Evolutionary conservation across 768 basidiomycete species (phyloP), one percentile per base, ranked within the genome.

Genomic region (Plicaturopsis crispa): DNA sequence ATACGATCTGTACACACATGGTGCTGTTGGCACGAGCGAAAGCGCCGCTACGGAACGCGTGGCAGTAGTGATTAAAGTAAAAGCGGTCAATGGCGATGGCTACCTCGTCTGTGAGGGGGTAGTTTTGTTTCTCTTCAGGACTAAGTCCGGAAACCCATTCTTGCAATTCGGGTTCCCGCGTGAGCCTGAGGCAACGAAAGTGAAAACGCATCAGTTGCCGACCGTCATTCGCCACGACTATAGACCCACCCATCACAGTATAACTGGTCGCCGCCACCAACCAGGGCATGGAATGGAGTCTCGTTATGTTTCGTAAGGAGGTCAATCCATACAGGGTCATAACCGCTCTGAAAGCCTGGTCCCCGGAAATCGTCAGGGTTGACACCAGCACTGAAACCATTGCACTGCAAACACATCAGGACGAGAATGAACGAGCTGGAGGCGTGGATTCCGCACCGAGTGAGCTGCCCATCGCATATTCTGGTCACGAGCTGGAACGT

Each of bases 241-340:
- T 38, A 13, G 18, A 51, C 78, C 31, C 49, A 82, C 83, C 69
- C 64, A 47, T 91, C 88, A 45, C 87, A 89, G 50, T 91, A 96
- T 13, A 96, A 67, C 55, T 94, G 92, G 56, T 94, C 91, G 8
- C 92, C 91, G 14, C 94, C 94, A 13, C 94, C 94, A 5, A 96
- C 81, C 24, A 98, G 69, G n/a, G 69, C 77, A 51, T 99, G 94
- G 54, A 91, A 91, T 0, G 94, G 92, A 41, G 66, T 63, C 50
- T 78, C 72, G 2, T 73, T 67, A 49, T 98, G 96, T 50, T 84
- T 80, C 31, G 75, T 63, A 18, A 98, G 72, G n/a, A 99, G 62
- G 61, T 99, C 93, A 44, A 79, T 70, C 94, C 94, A 99, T 8
- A 97, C 76, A 5, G 89, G 90, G 55, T 93, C 92, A 48, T 84